Base-by-base conservation (phyloP, 805 yeast genomes). In the Suhomyces pyralidae region DNA sequence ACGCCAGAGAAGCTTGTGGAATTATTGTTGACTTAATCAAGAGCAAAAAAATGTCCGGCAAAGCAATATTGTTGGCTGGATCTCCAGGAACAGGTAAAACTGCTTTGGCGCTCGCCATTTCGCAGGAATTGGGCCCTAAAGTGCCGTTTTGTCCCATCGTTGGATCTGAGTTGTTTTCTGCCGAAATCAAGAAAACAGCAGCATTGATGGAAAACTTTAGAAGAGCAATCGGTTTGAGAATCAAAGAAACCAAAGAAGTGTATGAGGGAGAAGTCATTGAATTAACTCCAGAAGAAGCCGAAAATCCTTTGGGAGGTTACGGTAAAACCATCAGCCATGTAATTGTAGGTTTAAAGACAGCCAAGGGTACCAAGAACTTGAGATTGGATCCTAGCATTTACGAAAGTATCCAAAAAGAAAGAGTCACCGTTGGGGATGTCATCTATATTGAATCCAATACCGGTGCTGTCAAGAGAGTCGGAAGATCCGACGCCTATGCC, bases 61-160 rank as follows among this genome's bases (percentile, higher is more conserved):
- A 93, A 65, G 98, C 97, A n/a, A 84, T 94, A 49, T 73, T 94
- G 55, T 79, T 94, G 51, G 98, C 99, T 0, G 99, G 99, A 49
- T 96, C 96, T 5, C 98, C 99, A 8, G 97, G 98, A 0, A 93
- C 98, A 5, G 99, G 99, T 66, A 94, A 94, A 69, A 94, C 99
- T 2, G 99, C 99, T 1, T 80, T 94, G 63, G 98, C 98, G 0
- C 79, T 94, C 62, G 99, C 97, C 1, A 85, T 94, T 52, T 90
- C 97, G 3, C 98, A 94, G 68, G 97, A 90, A 68, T 78, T 94
- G 61, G 99, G 99, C 4, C 94, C 96, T 40, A 91, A 93, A 66
- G 98, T 94, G 51, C 99, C 99, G 46, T 94, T 94, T 68, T 92
- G 97, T 64, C 98, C 98, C 3, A 85, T 94, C 62, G 97, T 96